These are phyloP conservation scores for Dictyophora rubrovolvata DNA, from an alignment of 768 basidiomycete genomes.

Conservation along the genomic window DNA sequence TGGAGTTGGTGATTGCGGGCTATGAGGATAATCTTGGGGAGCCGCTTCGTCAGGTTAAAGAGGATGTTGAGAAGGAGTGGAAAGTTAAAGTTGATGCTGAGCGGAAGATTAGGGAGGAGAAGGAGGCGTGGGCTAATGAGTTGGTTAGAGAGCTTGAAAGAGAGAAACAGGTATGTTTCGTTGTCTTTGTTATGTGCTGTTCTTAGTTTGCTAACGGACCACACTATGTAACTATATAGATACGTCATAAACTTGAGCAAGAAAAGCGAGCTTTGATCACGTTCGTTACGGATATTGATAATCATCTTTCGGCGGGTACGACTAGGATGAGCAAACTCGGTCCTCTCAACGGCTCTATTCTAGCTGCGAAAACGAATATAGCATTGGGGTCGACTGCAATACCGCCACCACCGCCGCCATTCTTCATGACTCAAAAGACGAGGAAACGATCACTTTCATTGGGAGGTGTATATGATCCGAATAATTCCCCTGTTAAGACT, in stretches of 20 bases:
- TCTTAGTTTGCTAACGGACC: not conserved
- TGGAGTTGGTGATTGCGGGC: slow-evolving; percentile 61
- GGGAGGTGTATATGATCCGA: slow-evolving; percentile 22
- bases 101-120: slow-evolving; percentile 50
- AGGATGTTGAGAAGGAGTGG: slow-evolving; percentile 73
- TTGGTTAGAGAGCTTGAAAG: slow-evolving; percentile 67
- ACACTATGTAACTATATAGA: slow-evolving; percentile 22
- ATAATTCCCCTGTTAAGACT: slow-evolving; percentile 45
- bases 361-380: slow-evolving; percentile 11
- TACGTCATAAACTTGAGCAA: slow-evolving; percentile 56
- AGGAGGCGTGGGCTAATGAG: slow-evolving; percentile 64
- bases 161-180: slow-evolving; percentile 53
- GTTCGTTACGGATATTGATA: slow-evolving; percentile 75
- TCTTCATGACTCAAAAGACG: not conserved
- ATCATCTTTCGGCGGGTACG: slow-evolving; percentile 35
- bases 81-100: slow-evolving; percentile 48
- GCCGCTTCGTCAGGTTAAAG: slow-evolving; percentile 52
- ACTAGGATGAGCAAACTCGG: slow-evolving; percentile 5
- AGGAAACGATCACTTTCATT: slow-evolving; percentile 4
- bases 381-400: slow-evolving; percentile 41
- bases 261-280: slow-evolving; percentile 69
- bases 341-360: not conserved
- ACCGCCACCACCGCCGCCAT: slow-evolving; percentile 32
- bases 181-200: slow-evolving; percentile 1
- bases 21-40: slow-evolving; percentile 69